Evolutionary conservation across 1,284 basidiomycete species (phyloP).

Genomic region (Exobasidium cylindrosporum): DNA sequence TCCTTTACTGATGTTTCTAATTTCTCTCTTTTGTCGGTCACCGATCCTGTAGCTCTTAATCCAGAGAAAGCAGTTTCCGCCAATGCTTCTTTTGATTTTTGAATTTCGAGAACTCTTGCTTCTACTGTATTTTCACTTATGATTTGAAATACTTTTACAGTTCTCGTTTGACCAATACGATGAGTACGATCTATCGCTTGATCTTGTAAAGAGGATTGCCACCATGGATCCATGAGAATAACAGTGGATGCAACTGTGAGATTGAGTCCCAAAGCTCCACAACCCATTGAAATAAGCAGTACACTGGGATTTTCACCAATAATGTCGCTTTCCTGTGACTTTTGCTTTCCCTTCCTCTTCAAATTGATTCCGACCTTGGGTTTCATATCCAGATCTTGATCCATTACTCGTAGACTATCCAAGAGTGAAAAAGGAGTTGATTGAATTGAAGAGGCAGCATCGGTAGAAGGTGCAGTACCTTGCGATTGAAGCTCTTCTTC

Average conservation of each 20-base stretch:
- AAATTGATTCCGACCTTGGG: conserved; percentile 29
- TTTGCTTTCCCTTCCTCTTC: conserved; percentile 24
- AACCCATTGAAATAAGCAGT: conserved; percentile 79
- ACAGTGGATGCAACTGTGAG: conserved; percentile 84
- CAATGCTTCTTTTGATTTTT: conserved; percentile 71
- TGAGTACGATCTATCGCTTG: conserved; percentile 80
- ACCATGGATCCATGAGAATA: conserved; percentile 76
- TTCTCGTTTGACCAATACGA: conserved; percentile 40
- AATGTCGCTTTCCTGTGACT: conserved; percentile 9
- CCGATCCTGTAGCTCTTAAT: conserved; percentile 8
- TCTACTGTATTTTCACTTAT: conserved; percentile 84
- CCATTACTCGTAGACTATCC: neutral
- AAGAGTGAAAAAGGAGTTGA: neutral
- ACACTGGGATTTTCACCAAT: conserved; percentile 62
- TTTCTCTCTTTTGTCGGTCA: neutral
- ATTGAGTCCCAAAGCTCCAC: conserved; percentile 73
- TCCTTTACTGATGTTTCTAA: neutral
- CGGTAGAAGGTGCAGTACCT: neutral
- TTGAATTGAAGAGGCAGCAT: neutral
- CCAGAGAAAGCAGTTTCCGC: conserved; percentile 62
- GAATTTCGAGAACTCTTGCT: conserved; percentile 72
- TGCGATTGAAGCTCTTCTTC: neutral
- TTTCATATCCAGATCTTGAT: neutral
- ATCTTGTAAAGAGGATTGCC: conserved; percentile 76
- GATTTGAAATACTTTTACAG: conserved; percentile 78